These are phyloP conservation scores for Mycena citricolor DNA, from an alignment of 1,284 basidiomycete genomes.

Conservation along the genomic window DNA sequence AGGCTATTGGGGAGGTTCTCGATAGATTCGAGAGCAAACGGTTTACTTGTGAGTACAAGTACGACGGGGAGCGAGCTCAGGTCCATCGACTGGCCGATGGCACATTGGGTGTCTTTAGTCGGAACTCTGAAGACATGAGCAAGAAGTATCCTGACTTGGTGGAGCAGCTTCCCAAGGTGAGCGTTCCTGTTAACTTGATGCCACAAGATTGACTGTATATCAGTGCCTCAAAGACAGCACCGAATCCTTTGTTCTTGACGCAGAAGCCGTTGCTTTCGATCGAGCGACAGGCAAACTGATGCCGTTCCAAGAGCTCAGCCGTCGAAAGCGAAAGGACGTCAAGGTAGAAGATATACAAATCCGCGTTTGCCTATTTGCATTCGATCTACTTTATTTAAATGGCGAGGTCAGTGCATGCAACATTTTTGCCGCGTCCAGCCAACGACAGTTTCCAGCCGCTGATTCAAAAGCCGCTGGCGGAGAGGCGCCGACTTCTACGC, in stretches of 20 bases:
- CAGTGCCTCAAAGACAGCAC: constrained; percentile 85
- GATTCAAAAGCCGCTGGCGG: constrained; percentile 63
- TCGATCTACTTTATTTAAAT: constrained; percentile 94
- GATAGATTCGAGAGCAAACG: constrained; percentile 95
- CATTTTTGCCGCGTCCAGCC: constrained; percentile 3
- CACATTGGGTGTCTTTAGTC: constrained; percentile 85
- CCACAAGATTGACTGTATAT: not conserved
- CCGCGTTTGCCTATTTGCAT: constrained; percentile 92
- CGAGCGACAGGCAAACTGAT: constrained; percentile 79
- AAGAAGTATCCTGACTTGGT: constrained; percentile 98
- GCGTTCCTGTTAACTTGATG: constrained; percentile 28
- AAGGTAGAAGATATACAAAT: constrained; percentile 96
- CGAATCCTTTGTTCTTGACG: constrained; percentile 90
- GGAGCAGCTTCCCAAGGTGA: constrained; percentile 85
- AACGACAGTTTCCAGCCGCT: constrained; percentile 50
- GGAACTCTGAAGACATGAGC: constrained; percentile 99
- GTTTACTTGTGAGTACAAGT: constrained; percentile 99
- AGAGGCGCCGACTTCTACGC: constrained; percentile 76
- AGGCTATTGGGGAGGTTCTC: constrained; percentile 97
- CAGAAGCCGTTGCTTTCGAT: constrained; percentile 97
- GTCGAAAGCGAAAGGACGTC: constrained; percentile 96
- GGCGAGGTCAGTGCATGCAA: constrained; percentile 66
- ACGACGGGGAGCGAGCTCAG: constrained; percentile 98
- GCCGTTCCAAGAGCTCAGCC: constrained; percentile 97
- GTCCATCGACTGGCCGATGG: constrained; percentile 84